phyloP scores from a whole-genome alignment of 495 filamentous ascomycete genomes.

The Bryoglossum gracile region DNA sequence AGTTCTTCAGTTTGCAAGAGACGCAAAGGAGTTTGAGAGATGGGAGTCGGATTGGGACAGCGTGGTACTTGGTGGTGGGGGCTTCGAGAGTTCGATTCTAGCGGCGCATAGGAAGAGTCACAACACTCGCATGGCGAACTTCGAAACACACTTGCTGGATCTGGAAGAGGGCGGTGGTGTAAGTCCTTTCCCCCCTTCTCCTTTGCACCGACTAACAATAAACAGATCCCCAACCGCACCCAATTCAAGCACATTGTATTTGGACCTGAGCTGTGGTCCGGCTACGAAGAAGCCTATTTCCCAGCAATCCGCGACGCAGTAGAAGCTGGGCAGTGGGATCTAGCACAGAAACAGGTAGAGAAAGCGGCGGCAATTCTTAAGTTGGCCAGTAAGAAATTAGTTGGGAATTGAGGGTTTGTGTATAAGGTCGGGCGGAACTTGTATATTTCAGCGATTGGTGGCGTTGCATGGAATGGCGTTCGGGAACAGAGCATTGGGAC shows the following conservation, averaged over 20 bases:
- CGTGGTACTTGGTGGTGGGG: slow-evolving; percentile 53
- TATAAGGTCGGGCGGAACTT: too few species aligned
- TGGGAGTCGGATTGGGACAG: slow-evolving; percentile 70
- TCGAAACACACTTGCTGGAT: slow-evolving; percentile 81
- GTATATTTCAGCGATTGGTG: too few species aligned
- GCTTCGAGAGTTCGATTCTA: slow-evolving; percentile 55
- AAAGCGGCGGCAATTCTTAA: slow-evolving; percentile 63
- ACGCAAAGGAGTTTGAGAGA: slow-evolving; percentile 57
- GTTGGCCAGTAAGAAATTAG: slow-evolving; percentile 53
- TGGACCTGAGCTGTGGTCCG: slow-evolving; percentile 73
- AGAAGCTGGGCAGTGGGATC: slow-evolving; percentile 59
- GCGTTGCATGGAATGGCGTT: too few species aligned
- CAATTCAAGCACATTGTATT: slow-evolving; percentile 95
- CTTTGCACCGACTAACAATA: slow-evolving; percentile 8
- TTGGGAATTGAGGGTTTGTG: slow-evolving; percentile 14
- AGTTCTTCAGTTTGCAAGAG: slow-evolving; percentile 46
- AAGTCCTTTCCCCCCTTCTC: slow-evolving; percentile 29
- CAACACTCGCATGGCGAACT: slow-evolving; percentile 65
- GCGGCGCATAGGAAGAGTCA: slow-evolving; percentile 57
- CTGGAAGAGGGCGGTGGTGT: slow-evolving; percentile 61
- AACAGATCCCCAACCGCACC: slow-evolving; percentile 73
- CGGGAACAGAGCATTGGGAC: too few species aligned
- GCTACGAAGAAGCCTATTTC: slow-evolving; percentile 70
- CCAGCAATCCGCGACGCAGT: slow-evolving; percentile 80
- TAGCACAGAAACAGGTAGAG: slow-evolving; percentile 62